A percentile compares a stretch with the other conserved stretches of the same genome.
These are phyloP conservation scores for Ogataea methylovora DNA, from an alignment of 805 yeast species.

Conservation along the genomic window DNA sequence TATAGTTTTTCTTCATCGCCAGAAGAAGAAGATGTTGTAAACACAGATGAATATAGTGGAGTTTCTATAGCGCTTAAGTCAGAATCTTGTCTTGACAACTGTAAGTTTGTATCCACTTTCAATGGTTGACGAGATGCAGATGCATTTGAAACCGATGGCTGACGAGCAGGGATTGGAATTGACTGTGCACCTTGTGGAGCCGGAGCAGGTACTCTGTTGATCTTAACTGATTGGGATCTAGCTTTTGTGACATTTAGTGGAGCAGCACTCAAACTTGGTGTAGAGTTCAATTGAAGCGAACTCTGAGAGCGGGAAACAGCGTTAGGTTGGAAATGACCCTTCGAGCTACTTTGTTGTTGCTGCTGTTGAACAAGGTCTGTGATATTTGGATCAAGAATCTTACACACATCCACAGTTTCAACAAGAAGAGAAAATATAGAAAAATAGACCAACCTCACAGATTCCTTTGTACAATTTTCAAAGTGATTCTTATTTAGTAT, in stretches of 20 bases:
- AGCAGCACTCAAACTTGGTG: not conserved
- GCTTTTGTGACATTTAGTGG: not conserved
- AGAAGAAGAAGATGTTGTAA: slow-evolving; percentile 7
- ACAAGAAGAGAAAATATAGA: slow-evolving; percentile 20
- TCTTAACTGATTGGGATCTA: slow-evolving; percentile 9
- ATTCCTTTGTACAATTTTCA: not conserved
- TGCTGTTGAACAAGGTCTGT: slow-evolving; percentile 2
- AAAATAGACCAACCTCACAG: slow-evolving; percentile 18
- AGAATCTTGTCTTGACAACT: slow-evolving; percentile 19
- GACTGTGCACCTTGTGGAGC: no score
- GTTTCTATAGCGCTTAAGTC: slow-evolving; percentile 15
- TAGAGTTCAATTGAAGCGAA: slow-evolving; percentile 4
- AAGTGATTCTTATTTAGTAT: not conserved
- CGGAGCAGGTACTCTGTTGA: slow-evolving; percentile 15
- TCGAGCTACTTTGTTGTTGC: not conserved
- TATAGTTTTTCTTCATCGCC: slow-evolving; percentile 22
- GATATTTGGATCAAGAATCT: slow-evolving; percentile 19
- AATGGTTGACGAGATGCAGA: slow-evolving; percentile 14
- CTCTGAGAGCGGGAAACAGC: slow-evolving; percentile 5
- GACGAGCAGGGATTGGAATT: not conserved
- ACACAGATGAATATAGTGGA: slow-evolving; percentile 5
- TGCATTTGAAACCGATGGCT: slow-evolving; percentile 6
- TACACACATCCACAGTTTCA: slow-evolving; percentile 18
- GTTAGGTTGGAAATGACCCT: no score
- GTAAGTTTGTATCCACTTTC: slow-evolving; percentile 16